Conservation (phyloP, 495 filamentous ascomycete genomes). For the Penicillium samsonianum region DNA sequence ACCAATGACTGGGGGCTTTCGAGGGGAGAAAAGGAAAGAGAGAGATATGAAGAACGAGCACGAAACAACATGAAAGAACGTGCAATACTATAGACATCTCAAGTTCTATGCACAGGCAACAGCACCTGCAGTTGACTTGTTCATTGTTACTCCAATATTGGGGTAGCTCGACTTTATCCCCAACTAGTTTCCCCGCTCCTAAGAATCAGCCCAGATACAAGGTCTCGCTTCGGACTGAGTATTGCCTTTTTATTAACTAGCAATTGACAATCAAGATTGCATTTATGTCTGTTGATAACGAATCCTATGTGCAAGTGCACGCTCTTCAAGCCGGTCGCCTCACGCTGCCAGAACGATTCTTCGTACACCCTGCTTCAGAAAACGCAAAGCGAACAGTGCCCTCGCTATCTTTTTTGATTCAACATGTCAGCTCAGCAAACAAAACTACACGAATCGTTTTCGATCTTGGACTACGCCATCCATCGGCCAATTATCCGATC, state of each 20-base stretch:
- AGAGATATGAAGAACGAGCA: not conserved
- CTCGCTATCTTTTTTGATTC: conserved; percentile 30
- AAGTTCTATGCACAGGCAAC: not conserved
- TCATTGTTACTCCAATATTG: not conserved
- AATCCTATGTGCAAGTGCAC: not conserved
- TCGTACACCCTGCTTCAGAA: conserved; percentile 32
- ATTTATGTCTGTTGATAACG: not conserved
- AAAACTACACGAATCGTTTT: conserved; percentile 37
- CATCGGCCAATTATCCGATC: conserved; percentile 32
- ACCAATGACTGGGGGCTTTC: not conserved
- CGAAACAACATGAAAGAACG: not conserved
- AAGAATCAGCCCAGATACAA: not conserved
- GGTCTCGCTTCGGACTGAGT: not conserved
- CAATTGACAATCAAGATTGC: not conserved
- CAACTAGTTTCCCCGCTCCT: not conserved
- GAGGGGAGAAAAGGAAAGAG: not conserved
- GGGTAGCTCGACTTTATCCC: not conserved
- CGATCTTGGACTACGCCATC: too few relatives aligned
- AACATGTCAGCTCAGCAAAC: not conserved
- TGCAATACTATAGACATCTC: not conserved
- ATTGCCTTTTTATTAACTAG: not conserved
- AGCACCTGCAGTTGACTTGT: not conserved
- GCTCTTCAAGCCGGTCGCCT: conserved; percentile 21
- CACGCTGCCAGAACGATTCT: conserved; percentile 42
- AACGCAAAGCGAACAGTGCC: conserved; percentile 30